Conservation (phyloP, 2,329 filamentous ascomycete species). For the Tympanopsis confertula region DNA sequence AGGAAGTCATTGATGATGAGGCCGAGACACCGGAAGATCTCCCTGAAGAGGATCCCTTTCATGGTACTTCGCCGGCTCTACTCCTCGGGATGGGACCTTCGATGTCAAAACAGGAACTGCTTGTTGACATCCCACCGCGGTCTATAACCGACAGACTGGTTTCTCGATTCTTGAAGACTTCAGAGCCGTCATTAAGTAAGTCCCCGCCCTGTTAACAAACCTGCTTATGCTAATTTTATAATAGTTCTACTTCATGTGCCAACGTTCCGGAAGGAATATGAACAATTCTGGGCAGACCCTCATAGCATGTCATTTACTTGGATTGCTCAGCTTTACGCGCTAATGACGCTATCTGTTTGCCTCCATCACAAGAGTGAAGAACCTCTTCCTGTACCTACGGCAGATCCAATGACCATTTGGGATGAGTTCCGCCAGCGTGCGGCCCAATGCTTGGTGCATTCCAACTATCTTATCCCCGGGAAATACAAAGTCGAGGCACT, state of each 20-base stretch:
- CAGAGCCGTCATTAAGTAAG: not conserved
- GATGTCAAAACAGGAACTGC: not conserved
- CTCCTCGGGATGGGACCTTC: not conserved
- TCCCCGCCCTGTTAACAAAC: not conserved
- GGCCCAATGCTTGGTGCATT: conserved; percentile 65
- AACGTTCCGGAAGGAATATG: conserved; percentile 1
- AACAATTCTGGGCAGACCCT: not conserved
- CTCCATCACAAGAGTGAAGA: not conserved
- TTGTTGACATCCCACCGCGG: not conserved
- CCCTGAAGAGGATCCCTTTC: not conserved
- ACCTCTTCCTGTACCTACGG: not conserved
- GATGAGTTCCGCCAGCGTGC: conserved; percentile 59
- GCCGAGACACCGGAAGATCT: not conserved
- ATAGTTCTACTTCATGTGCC: not conserved
- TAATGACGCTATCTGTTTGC: not conserved
- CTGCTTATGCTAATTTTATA: not conserved
- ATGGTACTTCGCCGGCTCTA: not conserved
- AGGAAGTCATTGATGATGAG: not conserved
- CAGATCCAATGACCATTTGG: conserved; percentile 21
- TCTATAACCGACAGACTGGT: not conserved
- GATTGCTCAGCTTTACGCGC: not conserved
- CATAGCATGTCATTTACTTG: not conserved
- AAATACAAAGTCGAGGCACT: conserved; percentile 71
- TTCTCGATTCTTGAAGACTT: not conserved
- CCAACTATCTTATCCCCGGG: conserved; percentile 66